Conservation (phyloP, 768 basidiomycete species). For the Suillus paluster region DNA sequence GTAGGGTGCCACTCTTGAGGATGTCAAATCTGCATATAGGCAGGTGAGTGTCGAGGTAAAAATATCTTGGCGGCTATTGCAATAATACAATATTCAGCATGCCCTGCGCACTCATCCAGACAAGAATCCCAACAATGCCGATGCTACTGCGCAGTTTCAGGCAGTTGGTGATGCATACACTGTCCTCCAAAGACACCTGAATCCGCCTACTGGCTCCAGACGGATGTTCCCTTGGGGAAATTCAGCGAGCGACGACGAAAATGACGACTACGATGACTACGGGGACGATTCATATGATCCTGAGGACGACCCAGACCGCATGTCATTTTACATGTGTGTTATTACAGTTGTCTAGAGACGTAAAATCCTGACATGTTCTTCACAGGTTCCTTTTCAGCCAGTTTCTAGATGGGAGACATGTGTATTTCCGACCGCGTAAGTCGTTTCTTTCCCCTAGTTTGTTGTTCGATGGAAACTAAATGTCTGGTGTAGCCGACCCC, state of each 20-base stretch:
- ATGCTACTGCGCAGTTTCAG: slow-evolving; percentile 74
- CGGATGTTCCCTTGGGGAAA: slow-evolving; percentile 17
- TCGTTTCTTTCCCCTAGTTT: slow-evolving; percentile 10
- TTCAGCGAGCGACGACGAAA: slow-evolving; percentile 39
- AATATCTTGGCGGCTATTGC: slow-evolving; percentile 8
- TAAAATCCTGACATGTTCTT: slow-evolving; percentile 12
- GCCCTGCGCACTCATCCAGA: slow-evolving; percentile 77
- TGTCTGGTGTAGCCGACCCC: slow-evolving; percentile 21
- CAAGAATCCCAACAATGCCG: slow-evolving; percentile 69
- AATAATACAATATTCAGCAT: slow-evolving; percentile 39
- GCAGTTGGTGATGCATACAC: slow-evolving; percentile 70
- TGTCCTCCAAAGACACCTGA: slow-evolving; percentile 58
- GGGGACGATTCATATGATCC: slow-evolving; percentile 33
- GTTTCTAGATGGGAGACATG: slow-evolving; percentile 41
- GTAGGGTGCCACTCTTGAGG: slow-evolving; percentile 64
- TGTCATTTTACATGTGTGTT: slow-evolving; percentile 52
- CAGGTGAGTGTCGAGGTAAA: slow-evolving; percentile 46
- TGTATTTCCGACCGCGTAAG: slow-evolving; percentile 34
- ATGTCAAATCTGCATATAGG: slow-evolving; percentile 71
- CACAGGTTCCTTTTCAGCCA: slow-evolving; percentile 55
- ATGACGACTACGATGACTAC: slow-evolving; percentile 38
- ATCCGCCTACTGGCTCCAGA: slow-evolving; percentile 36
- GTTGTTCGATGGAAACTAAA: slow-evolving; percentile 8
- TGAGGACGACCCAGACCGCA: slow-evolving; percentile 37
- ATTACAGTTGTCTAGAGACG: not conserved